Base-by-base conservation (phyloP, 306 rosid species). In the Glycyrrhiza uralensis region DNA sequence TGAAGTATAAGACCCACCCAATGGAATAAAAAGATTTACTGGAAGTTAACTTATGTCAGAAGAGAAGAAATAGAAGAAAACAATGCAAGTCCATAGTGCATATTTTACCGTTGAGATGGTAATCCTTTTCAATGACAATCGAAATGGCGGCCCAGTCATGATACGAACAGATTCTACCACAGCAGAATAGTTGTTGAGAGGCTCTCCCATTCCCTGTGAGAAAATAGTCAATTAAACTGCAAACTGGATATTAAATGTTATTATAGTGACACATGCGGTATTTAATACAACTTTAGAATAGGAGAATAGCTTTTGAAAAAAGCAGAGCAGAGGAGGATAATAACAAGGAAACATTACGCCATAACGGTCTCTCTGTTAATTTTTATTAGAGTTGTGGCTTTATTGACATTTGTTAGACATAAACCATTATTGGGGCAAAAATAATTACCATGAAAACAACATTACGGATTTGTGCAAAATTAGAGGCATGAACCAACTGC, bases 201-300 rank as follows among this genome's bases (percentile, higher is more conserved):
- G 97, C 67, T 94, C 98, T 52, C 98, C 98, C 98, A 94, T 94
- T 71, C 98, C 98, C 98, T 90, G 80, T 47, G 23, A 54, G 60
- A 52, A 63, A 54, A 44, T 38, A 71, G 17, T 71, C 20, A 19
- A 24, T 50, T 28, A 62, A 28, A 10, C 41, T 3, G 19, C 22
- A 18, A 63, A 38, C 2, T n/a, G 18, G 22, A 66, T n/a, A 69
- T 45, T 45, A 63, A 42, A 14, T 55, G 20, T 50, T 19, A 33
- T 17, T 41, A 54, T 4, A 22, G 54, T 20, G 46, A 38, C 9
- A 66, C 15, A 32, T 1, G 45, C 17, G 30, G 38, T 66, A 73
- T 46, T n/a, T 38, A 36, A 36, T 29, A 47, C 62, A 38, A 32
- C 46, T 36, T 50, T 74, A 46, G 24, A 47, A 58, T 46, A 57